phyloP scores from a whole-genome alignment of 768 basidiomycete species.

The Lactarius deliciosus region DNA sequence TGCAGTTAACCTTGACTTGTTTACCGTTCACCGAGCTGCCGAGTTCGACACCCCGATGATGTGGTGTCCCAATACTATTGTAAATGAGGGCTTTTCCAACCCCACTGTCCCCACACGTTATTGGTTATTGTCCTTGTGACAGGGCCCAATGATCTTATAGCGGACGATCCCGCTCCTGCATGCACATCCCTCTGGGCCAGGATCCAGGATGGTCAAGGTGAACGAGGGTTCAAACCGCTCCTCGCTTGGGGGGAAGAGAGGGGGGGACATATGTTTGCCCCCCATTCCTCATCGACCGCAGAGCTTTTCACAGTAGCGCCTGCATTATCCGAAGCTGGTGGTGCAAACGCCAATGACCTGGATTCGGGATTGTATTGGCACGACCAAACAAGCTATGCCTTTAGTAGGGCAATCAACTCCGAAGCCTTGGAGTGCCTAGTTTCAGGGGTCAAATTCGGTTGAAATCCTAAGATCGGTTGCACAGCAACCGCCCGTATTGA shows the following conservation, averaged over 20 bases:
- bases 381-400: conserved; percentile 20
- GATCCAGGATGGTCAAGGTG: conserved; percentile 10
- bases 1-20: not conserved
- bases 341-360: conserved; percentile 20
- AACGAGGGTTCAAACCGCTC: conserved; percentile 8
- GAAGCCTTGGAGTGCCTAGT: conserved; percentile 12
- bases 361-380: conserved; percentile 3
- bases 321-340: conserved; percentile 14
- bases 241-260: not conserved
- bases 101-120: not conserved
- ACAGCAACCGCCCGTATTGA: conserved; percentile 9
- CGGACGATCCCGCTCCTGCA: conserved; percentile 13
- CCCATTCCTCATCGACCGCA: conserved; percentile 5
- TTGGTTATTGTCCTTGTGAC: conserved; percentile 14
- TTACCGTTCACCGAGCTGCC: conserved; percentile 8
- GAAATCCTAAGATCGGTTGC: conserved; percentile 3
- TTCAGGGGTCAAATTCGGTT: conserved; percentile 12
- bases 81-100: not conserved
- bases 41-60: not conserved
- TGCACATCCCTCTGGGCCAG: conserved; percentile 1
- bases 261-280: conserved; percentile 3
- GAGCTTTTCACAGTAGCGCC: conserved; percentile 1
- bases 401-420: conserved; percentile 16
- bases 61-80: not conserved
- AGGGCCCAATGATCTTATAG: conserved; percentile 7